Evolutionary conservation across 495 filamentous ascomycete genomes (phyloP).

Genomic region (Trichoderma orchidacearum): DNA sequence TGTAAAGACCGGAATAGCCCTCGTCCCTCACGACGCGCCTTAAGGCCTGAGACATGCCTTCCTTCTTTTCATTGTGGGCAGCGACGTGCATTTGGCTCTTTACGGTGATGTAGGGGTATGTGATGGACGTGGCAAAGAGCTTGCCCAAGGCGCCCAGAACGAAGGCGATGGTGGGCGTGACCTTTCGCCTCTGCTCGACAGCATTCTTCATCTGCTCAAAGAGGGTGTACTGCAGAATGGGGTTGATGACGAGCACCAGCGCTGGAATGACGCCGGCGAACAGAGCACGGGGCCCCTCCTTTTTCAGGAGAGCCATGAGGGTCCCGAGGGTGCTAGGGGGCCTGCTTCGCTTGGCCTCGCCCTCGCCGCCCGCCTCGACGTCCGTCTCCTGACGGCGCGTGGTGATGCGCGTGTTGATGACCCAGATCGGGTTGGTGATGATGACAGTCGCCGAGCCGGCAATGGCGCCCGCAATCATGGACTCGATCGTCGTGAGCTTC

Average conservation of each 20-base stretch:
- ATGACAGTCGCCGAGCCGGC: conserved; percentile 89
- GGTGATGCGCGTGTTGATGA: conserved; percentile 96
- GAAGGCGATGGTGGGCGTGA: conserved; percentile 80
- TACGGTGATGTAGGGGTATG: conserved; percentile 96
- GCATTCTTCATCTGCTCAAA: conserved; percentile 88
- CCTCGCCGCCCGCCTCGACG: conserved; percentile 22
- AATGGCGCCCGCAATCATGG: conserved; percentile 90
- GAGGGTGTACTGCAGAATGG: conserved; percentile 95
- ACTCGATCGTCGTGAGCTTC: conserved; percentile 79
- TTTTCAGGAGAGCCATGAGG: conserved; percentile 55
- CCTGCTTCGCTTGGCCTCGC: conserved; percentile 20
- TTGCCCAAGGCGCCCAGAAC: conserved; percentile 88
- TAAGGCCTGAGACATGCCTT: conserved; percentile 61
- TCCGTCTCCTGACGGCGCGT: conserved; percentile 55
- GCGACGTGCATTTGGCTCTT: conserved; percentile 96
- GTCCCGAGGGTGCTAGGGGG: conserved; percentile 66
- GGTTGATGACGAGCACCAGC: conserved; percentile 88
- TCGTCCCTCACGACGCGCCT: conserved; percentile 72
- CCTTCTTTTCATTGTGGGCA: conserved; percentile 43
- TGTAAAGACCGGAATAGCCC: conserved; percentile 81
- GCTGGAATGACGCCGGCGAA: conserved; percentile 91
- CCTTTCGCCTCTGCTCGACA: conserved; percentile 34
- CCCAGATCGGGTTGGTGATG: conserved; percentile 97
- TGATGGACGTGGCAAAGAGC: conserved; percentile 81
- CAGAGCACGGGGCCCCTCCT: conserved; percentile 71